Conservation (phyloP, 345 rosid species). For the Eucalyptus cloeziana region DNA sequence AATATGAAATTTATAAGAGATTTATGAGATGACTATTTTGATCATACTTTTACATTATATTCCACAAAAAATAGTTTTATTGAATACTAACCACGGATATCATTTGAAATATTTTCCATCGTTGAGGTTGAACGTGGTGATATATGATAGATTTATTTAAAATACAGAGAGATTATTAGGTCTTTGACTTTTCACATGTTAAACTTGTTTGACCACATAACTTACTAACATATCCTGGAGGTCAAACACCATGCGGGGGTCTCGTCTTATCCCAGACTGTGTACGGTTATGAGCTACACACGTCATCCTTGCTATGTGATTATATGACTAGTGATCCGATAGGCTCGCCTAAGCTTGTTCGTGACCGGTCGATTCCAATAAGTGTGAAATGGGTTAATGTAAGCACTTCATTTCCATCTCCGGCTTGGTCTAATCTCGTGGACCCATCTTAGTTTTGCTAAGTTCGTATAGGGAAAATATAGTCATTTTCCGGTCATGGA, state of each 20-base stretch:
- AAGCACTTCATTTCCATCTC: not conserved
- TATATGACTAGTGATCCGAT: not conserved
- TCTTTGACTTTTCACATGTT: not conserved
- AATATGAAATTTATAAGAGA: not conserved
- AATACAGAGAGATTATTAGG: not conserved
- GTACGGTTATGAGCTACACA: not conserved
- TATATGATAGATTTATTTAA: not conserved
- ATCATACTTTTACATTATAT: not conserved
- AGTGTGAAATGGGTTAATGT: not conserved
- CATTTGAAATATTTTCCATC: not conserved
- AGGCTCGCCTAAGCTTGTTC: not conserved
- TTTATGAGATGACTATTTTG: not conserved
- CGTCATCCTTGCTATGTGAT: not conserved
- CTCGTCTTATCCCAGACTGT: not conserved
- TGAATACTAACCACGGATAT: not conserved
- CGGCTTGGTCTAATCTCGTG: not conserved
- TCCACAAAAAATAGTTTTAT: not conserved
- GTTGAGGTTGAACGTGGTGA: not conserved
- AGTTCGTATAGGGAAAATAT: not conserved
- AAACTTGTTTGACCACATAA: not conserved
- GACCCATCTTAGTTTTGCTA: not conserved
- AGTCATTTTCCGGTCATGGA: not conserved
- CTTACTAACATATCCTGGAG: not conserved
- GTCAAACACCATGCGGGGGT: not conserved
- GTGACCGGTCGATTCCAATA: not conserved